phyloP scores from a whole-genome alignment of 441 rosid genomes.

The Cnidoscolus chayamansa region DNA sequence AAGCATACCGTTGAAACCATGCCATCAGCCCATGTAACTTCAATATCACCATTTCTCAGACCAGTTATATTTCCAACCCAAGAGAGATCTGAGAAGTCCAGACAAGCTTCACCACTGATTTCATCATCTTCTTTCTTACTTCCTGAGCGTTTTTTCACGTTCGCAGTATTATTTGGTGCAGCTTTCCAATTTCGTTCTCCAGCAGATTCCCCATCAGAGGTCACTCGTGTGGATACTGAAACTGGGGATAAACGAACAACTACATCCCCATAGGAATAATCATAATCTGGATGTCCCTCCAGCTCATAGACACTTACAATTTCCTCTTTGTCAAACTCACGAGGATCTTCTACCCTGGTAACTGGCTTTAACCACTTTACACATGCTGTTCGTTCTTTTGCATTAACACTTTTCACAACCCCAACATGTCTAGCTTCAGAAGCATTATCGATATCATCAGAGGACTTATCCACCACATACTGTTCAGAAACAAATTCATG shows the following conservation, averaged over 20 bases:
- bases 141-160: conserved; percentile 35
- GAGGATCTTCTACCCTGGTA: conserved; percentile 66
- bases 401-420: conserved; percentile 82
- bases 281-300: conserved; percentile 95
- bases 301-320: conserved; percentile 94
- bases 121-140: conserved; percentile 35
- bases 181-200: conserved; percentile 40
- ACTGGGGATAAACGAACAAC: conserved; percentile 82
- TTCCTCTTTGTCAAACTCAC: conserved; percentile 83
- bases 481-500: conserved; percentile 94
- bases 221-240: conserved; percentile 39
- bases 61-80: conserved; percentile 98
- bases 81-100: conserved; percentile 61
- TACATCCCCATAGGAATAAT: conserved; percentile 91
- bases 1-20: conserved; percentile 78
- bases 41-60: conserved; percentile 84
- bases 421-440: conserved; percentile 74
- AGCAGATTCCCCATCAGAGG: conserved; percentile 30
- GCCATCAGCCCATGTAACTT: conserved; percentile 98
- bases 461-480: conserved; percentile 85
- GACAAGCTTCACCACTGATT: conserved; percentile 33
- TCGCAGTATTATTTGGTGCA: conserved; percentile 27
- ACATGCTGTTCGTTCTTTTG: conserved; percentile 87
- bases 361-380: conserved; percentile 87
- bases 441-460: conserved; percentile 62